A percentile compares a stretch with the other conserved stretches of the same genome.
Evolutionary conservation across 495 filamentous ascomycete genomes (phyloP).

Genomic region (Aspergillus ostianus): DNA sequence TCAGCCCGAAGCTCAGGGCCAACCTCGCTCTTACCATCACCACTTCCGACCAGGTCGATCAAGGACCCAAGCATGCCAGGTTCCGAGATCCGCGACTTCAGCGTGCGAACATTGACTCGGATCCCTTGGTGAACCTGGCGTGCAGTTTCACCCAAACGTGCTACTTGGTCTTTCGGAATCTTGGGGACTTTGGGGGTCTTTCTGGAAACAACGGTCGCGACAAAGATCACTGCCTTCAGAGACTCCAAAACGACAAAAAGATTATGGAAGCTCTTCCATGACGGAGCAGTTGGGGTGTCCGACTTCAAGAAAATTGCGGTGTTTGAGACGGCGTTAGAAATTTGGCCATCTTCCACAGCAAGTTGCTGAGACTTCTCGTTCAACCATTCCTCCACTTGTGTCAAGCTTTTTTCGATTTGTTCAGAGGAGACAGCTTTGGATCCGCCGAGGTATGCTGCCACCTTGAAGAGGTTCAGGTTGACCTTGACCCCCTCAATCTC

Average conservation of each 20-base stretch:
- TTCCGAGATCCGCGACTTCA: slow-evolving; percentile 38
- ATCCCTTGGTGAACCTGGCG: slow-evolving; percentile 34
- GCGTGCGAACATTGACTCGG: slow-evolving; percentile 32
- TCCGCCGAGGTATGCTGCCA: slow-evolving; percentile 37
- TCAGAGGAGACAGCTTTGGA: slow-evolving; percentile 33
- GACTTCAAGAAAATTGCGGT: slow-evolving; percentile 27
- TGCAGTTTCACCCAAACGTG: slow-evolving; percentile 25
- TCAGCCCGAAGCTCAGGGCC: slow-evolving; percentile 30
- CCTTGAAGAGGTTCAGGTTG: slow-evolving; percentile 33
- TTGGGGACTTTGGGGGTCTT: slow-evolving; percentile 35
- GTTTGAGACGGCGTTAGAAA: slow-evolving; percentile 24
- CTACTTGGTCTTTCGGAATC: slow-evolving; percentile 34
- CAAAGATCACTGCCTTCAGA: slow-evolving; percentile 36
- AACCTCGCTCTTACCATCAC: slow-evolving; percentile 25
- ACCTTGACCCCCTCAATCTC: slow-evolving; percentile 35
- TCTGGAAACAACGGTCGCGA: slow-evolving; percentile 29
- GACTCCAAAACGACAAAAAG: slow-evolving; percentile 39
- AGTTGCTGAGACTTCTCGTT: slow-evolving; percentile 28
- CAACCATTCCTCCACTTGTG: slow-evolving; percentile 36
- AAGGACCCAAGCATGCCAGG: slow-evolving; percentile 38
- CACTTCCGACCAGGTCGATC: slow-evolving; percentile 35
- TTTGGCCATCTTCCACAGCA: slow-evolving; percentile 17
- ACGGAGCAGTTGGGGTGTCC: slow-evolving; percentile 32
- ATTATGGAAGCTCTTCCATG: slow-evolving; percentile 43
- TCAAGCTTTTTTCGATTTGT: slow-evolving; percentile 33